Percentiles rank a stretch among this genome's conserved stretches.
These are phyloP conservation scores for Cadophora gregata DNA, from an alignment of 2,329 filamentous ascomycete species.

Conservation along the genomic window DNA sequence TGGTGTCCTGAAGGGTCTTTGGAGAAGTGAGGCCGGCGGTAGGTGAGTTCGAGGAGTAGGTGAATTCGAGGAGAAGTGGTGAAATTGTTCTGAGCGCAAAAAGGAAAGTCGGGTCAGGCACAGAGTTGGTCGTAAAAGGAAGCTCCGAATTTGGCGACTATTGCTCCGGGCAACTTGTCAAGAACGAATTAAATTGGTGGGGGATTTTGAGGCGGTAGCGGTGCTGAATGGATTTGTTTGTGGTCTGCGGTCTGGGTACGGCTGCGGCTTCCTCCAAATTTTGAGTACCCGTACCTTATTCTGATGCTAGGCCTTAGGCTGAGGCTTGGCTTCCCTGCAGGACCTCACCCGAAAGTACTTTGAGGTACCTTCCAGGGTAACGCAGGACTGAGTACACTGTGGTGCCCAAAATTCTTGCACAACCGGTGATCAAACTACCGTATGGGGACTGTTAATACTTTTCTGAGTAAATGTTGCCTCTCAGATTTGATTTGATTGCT, in stretches of 20 bases:
- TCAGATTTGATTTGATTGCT: too few relatives aligned
- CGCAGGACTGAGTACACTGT: too few relatives aligned
- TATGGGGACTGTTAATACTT: too few relatives aligned
- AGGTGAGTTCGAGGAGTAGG: slow-evolving; percentile 9
- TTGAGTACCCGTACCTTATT: neutral
- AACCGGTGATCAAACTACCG: too few relatives aligned
- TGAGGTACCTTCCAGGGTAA: too few relatives aligned
- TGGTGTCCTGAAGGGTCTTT: slow-evolving; percentile 1
- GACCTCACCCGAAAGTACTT: too few relatives aligned
- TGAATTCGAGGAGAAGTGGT: slow-evolving; percentile 10
- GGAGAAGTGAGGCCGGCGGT: neutral
- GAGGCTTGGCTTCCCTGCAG: too few relatives aligned
- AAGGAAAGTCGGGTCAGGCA: slow-evolving; percentile 8
- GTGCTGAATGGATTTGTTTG: slow-evolving; percentile 17
- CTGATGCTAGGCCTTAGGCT: too few relatives aligned
- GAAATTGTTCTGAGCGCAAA: slow-evolving; percentile 6
- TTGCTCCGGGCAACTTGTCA: slow-evolving; percentile 42
- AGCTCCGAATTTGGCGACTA: slow-evolving; percentile 31
- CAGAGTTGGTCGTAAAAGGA: slow-evolving; percentile 18
- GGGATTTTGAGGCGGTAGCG: slow-evolving; percentile 13
- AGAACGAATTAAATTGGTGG: neutral
- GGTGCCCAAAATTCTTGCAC: too few relatives aligned
- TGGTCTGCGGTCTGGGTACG: neutral
- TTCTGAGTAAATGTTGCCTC: too few relatives aligned
- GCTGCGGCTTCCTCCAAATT: slow-evolving; percentile 10